These are phyloP conservation scores for Euphrasia confusa DNA, from an alignment of 257 asterid species.

Conservation along the genomic window DNA sequence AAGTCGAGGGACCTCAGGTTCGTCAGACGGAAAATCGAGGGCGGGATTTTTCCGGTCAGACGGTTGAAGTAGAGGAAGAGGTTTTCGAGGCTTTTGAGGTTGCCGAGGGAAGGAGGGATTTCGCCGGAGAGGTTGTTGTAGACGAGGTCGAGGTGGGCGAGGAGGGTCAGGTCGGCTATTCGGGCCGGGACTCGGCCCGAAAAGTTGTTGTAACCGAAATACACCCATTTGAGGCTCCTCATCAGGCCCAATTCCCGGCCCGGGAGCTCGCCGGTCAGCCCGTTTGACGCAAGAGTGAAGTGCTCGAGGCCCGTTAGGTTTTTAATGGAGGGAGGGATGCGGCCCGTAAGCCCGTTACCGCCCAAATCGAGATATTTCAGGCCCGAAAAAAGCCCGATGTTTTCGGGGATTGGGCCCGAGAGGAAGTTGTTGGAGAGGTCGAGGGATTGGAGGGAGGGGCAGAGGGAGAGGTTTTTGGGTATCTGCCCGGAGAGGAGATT, in stretches of 20 bases:
- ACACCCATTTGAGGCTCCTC: constrained; percentile 55
- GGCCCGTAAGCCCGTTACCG: constrained; percentile 58
- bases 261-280: constrained; percentile 58
- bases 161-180: constrained; percentile 41
- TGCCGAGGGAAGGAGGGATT: constrained; percentile 73
- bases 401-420: constrained; percentile 53
- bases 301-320: constrained; percentile 51
- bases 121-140: constrained; percentile 72
- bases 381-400: constrained; percentile 52
- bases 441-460: constrained; percentile 45
- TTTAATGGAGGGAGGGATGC: constrained; percentile 45
- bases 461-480: constrained; percentile 35
- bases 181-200: constrained; percentile 66
- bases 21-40: constrained; percentile 41
- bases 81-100: constrained; percentile 58
- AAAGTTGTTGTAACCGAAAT: constrained; percentile 77
- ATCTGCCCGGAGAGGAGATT: constrained; percentile 62
- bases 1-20: constrained; percentile 66
- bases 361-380: constrained; percentile 64
- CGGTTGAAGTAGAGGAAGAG: constrained; percentile 69
- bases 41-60: constrained; percentile 63
- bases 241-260: constrained; percentile 35
- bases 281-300: constrained; percentile 75
- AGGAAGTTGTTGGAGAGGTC: constrained; percentile 76
- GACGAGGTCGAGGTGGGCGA: constrained; percentile 72